phyloP scores from a whole-genome alignment of 2,329 filamentous ascomycete genomes.

The Aspergillus puulaauensis region DNA sequence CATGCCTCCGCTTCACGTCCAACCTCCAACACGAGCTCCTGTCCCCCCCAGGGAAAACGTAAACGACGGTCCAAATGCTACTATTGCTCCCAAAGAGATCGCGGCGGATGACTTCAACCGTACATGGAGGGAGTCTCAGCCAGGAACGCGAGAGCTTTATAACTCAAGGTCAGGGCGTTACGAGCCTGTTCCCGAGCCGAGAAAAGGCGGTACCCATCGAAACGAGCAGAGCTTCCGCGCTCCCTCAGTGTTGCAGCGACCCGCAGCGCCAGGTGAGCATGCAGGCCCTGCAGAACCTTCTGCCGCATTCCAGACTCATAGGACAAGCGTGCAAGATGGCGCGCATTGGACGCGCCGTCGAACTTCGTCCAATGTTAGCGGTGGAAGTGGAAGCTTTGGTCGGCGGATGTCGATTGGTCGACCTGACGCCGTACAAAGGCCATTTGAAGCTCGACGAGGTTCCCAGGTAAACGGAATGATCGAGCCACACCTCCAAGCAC shows the following conservation, averaged over 20 bases:
- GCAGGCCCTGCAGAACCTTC: conserved; percentile 76
- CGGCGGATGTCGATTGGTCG: conserved; percentile 62
- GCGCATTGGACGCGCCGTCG: conserved; percentile 70
- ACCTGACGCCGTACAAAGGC: conserved; percentile 42
- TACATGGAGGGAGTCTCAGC: conserved; percentile 71
- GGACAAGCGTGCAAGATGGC: conserved; percentile 64
- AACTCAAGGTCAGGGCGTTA: conserved; percentile 95
- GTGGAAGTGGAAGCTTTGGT: conserved; percentile 70
- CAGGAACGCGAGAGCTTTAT: conserved; percentile 73
- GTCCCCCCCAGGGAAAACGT: conserved; percentile 57
- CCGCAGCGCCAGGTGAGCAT: conserved; percentile 61
- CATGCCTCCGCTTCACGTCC: conserved; percentile 52
- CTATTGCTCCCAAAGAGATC: conserved; percentile 71
- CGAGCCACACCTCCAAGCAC: conserved; percentile 32
- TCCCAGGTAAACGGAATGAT: conserved; percentile 38
- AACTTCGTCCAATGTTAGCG: conserved; percentile 88
- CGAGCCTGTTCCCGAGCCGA: conserved; percentile 76
- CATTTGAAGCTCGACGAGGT: conserved; percentile 39
- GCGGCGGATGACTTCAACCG: conserved; percentile 92
- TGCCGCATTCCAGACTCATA: conserved; percentile 77
- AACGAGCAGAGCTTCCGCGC: conserved; percentile 68
- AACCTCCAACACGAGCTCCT: conserved; percentile 50
- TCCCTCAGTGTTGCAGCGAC: conserved; percentile 75
- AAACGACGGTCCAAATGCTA: conserved; percentile 55
- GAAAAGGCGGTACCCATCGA: conserved; percentile 64